Percentiles rank a stretch among this genome's conserved stretches.
Evolutionary conservation across 257 asterid genomes (phyloP).

Genomic region (Misopates orontium): DNA sequence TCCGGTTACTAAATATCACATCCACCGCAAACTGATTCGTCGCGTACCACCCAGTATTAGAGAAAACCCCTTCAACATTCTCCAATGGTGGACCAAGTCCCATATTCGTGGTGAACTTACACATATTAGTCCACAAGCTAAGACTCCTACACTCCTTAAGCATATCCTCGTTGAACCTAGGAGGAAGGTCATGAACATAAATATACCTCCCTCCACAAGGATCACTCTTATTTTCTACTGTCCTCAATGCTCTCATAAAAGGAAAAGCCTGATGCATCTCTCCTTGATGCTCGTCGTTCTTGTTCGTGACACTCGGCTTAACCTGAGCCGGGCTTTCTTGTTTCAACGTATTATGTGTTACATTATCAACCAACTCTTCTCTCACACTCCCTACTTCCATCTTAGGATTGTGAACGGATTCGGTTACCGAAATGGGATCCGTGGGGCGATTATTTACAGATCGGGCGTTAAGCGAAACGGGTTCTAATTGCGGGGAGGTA

Average conservation of each 20-base stretch:
- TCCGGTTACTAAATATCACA: constrained; percentile 49
- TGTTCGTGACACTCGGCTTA: neutral
- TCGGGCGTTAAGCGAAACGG: constrained; percentile 27
- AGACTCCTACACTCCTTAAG: constrained; percentile 52
- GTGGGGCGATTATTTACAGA: constrained; percentile 19
- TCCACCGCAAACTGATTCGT: constrained; percentile 63
- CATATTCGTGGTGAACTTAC: constrained; percentile 49
- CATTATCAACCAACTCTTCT: constrained; percentile 5
- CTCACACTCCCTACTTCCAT: constrained; percentile 19
- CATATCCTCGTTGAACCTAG: constrained; percentile 55
- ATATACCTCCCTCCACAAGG: constrained; percentile 70
- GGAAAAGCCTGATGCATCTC: constrained; percentile 47
- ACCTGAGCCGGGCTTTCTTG: constrained; percentile 13
- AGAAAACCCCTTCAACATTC: constrained; percentile 54
- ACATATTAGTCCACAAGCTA: constrained; percentile 60
- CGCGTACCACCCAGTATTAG: constrained; percentile 56
- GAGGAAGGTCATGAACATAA: constrained; percentile 53
- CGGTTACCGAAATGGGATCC: constrained; percentile 24
- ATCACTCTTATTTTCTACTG: constrained; percentile 72
- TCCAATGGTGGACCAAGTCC: constrained; percentile 61
- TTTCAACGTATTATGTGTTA: too few species aligned
- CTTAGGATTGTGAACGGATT: constrained; percentile 10
- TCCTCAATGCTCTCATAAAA: constrained; percentile 67
- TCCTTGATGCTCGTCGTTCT: constrained; percentile 14
- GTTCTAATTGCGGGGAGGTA: constrained; percentile 31